Evolutionary conservation across 73 alveolate species (phyloP), one percentile per base, ranked within the genome.

Genomic region (Paramecium octaurelia): DNA sequence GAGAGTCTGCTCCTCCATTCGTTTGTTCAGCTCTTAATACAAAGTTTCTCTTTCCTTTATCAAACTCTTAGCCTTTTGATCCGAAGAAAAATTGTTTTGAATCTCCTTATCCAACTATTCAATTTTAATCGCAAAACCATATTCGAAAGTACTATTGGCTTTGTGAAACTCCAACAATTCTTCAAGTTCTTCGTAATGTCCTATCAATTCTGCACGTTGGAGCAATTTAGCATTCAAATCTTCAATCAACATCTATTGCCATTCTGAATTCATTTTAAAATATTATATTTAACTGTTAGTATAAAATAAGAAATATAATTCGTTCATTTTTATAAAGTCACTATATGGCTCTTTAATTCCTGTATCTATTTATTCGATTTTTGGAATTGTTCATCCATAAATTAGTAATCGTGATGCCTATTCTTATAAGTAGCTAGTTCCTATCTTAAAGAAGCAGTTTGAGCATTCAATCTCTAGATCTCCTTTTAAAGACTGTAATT

Each of bases 171-270:
- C 73, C 8, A 80, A 1, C 18, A 80, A 48, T 9, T 80, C 91
- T 44, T 80, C 91, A 12, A 80, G 27, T 44, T 80, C 91, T 20
- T 80, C 91, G 21, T 40, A 80, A 8, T 80, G 57, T 8, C 64
- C 91, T 24, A 80, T 80, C 14, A 44, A 42, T 6, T 80, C 91
- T 3, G 71, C 91, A 38, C 91, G 48, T 24, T 80, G 44, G 4
- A 80, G 75, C 20, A 80, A 46, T 35, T 80, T 80, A 35, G 57
- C 91, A 80, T 80, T 80, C 36, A 80, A 35, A 46, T 80, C 91
- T 24, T 80, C 91, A 2, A 80, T 80, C 34, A 80, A 46, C 91
- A 80, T 80, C 50, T 27, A 27, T n/a, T 64, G 24, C 84, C 84
- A 64, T 64, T 64, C 84, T 64, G 84, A 64, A 64, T 64, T 64